Conservation (phyloP, 108 stramenopile genomes). For the Seminavis robusta region DNA sequence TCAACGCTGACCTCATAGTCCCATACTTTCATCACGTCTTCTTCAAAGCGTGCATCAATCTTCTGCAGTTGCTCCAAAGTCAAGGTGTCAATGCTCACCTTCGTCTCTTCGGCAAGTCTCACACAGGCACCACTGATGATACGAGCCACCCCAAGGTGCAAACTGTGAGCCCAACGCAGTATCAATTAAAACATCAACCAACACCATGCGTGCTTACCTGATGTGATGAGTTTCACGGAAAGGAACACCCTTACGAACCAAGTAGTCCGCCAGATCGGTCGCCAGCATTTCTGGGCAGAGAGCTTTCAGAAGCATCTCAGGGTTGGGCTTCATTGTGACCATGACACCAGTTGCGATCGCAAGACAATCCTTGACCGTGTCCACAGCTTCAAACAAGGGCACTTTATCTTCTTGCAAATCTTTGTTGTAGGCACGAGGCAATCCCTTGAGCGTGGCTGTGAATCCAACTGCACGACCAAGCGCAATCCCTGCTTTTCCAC, state of each 20-base stretch:
- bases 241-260: constrained; percentile 97
- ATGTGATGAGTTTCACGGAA: constrained; percentile 99
- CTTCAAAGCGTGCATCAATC: constrained; percentile 85
- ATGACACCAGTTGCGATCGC: constrained; percentile 96
- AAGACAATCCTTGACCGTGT: constrained; percentile 93
- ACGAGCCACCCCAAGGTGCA: neutral
- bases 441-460: constrained; percentile 93
- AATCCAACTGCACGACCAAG: constrained; percentile 89
- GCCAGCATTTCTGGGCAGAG: constrained; percentile 98
- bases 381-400: constrained; percentile 92
- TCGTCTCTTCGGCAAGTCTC: constrained; percentile 79
- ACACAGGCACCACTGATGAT: constrained; percentile 78
- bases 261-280: constrained; percentile 98
- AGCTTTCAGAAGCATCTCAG: constrained; percentile 79
- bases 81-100: constrained; percentile 69
- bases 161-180: constrained; percentile 15
- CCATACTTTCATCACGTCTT: constrained; percentile 85
- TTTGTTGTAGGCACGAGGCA: constrained; percentile 99
- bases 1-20: constrained; percentile 88
- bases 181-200: constrained; percentile 3
- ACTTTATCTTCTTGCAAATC: constrained; percentile 99
- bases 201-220: constrained; percentile 31
- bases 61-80: constrained; percentile 79
- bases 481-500: constrained; percentile 97
- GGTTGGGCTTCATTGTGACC: constrained; percentile 90